A percentile compares a stretch with the other conserved stretches of the same genome.
phyloP scores from a whole-genome alignment of 768 basidiomycete genomes.

The Leccinellum albellum region DNA sequence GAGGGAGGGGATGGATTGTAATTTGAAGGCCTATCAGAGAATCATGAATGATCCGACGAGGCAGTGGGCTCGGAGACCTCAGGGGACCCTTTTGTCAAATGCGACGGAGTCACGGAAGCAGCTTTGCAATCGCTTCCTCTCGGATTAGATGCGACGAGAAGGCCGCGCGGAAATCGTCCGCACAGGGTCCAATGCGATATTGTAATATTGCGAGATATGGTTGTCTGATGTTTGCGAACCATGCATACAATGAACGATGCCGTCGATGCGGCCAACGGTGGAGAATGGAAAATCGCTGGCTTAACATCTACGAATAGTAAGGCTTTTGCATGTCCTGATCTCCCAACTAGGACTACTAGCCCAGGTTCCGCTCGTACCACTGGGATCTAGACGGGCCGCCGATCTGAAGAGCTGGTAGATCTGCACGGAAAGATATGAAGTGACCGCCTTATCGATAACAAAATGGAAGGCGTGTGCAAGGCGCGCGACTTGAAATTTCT shows the following conservation, averaged over 20 bases:
- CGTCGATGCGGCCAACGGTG: background rate
- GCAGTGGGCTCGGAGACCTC: background rate
- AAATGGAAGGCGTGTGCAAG: constrained; percentile 23
- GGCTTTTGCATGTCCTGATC: constrained; percentile 9
- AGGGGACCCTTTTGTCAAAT: background rate
- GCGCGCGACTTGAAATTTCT: constrained; percentile 1
- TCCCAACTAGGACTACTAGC: background rate
- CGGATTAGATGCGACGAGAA: constrained; percentile 1
- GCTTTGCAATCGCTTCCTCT: background rate
- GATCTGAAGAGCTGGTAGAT: constrained; percentile 7
- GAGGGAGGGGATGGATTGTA: background rate
- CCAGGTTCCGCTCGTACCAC: background rate
- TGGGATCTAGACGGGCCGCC: background rate
- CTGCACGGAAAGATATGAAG: constrained; percentile 15
- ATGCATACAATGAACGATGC: background rate
- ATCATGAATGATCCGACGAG: constrained; percentile 11
- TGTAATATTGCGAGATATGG: constrained; percentile 15
- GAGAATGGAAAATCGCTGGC: constrained; percentile 6
- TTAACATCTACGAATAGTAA: constrained; percentile 10
- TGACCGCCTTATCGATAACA: background rate
- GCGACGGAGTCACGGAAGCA: background rate
- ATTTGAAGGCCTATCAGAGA: background rate
- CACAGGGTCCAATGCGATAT: constrained; percentile 20
- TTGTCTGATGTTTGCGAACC: constrained; percentile 4
- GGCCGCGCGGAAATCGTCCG: constrained; percentile 20